These are phyloP conservation scores for Chrysochromulina parva DNA, from an alignment of 78 protist genomes.

Conservation along the genomic window DNA sequence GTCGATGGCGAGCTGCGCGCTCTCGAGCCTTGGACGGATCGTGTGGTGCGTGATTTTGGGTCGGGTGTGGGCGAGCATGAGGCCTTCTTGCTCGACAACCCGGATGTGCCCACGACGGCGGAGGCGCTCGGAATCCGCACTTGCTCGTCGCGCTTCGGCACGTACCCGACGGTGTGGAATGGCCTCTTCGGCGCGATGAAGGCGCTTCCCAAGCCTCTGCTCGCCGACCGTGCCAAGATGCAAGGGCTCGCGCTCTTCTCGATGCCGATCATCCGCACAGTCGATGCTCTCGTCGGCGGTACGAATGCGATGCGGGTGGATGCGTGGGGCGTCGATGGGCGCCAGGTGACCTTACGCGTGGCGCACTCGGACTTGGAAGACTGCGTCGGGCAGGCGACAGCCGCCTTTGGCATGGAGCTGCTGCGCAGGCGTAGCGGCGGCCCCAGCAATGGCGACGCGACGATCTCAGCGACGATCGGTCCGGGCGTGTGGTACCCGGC, in stretches of 20 bases:
- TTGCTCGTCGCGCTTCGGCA: not conserved
- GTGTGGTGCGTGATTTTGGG: not conserved
- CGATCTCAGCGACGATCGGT: no score
- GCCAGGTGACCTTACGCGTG: not conserved
- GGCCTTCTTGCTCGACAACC: not conserved
- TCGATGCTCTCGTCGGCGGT: conserved; percentile 10
- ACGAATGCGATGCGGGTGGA: conserved; percentile 24
- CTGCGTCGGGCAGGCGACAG: conserved; percentile 8
- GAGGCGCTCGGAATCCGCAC: not conserved
- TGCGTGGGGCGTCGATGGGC: not conserved
- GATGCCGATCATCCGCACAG: not conserved
- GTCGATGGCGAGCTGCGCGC: not conserved
- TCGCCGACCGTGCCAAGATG: not conserved
- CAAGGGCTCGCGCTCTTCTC: not conserved
- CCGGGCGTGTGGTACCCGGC: conserved; percentile 14
- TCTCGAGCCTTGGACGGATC: not conserved
- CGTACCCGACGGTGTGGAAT: not conserved
- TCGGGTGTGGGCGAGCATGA: not conserved
- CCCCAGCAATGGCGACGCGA: no score
- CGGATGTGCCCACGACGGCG: not conserved
- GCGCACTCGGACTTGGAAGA: not conserved
- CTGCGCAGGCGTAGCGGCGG: not conserved
- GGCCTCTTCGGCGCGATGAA: not conserved
- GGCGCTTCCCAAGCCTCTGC: not conserved
- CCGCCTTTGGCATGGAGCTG: not conserved